These are phyloP conservation scores for Ulvella scutata DNA, from an alignment of 139 green algal species.

Conservation along the genomic window DNA sequence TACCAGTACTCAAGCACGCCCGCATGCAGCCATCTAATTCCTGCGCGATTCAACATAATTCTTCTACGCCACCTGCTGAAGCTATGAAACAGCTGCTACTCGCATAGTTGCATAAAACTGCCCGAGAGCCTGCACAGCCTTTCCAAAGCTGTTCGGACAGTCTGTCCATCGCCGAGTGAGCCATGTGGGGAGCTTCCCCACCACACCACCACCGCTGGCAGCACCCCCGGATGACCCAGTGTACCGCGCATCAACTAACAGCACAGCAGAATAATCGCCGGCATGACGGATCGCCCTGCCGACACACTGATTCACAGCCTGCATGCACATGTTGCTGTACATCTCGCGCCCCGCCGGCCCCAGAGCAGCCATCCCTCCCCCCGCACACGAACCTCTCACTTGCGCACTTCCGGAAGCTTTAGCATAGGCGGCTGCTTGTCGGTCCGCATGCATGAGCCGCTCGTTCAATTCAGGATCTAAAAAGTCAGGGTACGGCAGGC, in stretches of 20 bases:
- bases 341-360: constrained; percentile 39
- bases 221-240: not conserved
- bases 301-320: constrained; percentile 91
- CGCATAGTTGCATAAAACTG: no score
- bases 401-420: constrained; percentile 9
- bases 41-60: no score
- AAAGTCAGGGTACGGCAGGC: constrained; percentile 87
- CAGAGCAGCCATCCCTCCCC: not conserved
- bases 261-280: constrained; percentile 75
- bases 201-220: not conserved
- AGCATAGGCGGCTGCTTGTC: not conserved
- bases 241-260: constrained; percentile 79
- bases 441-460: constrained; percentile 69
- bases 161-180: not conserved
- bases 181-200: not conserved
- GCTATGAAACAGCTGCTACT: no score
- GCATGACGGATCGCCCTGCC: constrained; percentile 52
- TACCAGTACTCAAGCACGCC: no score
- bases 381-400: no score
- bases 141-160: not conserved
- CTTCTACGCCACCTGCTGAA: not conserved
- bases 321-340: constrained; percentile 70
- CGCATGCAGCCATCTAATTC: no score
- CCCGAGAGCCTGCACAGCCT: not conserved
- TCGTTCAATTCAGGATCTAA: constrained; percentile 79